These are phyloP conservation scores for Taxillus chinensis DNA, from an alignment of 164 flowering plant species.

Conservation along the genomic window DNA sequence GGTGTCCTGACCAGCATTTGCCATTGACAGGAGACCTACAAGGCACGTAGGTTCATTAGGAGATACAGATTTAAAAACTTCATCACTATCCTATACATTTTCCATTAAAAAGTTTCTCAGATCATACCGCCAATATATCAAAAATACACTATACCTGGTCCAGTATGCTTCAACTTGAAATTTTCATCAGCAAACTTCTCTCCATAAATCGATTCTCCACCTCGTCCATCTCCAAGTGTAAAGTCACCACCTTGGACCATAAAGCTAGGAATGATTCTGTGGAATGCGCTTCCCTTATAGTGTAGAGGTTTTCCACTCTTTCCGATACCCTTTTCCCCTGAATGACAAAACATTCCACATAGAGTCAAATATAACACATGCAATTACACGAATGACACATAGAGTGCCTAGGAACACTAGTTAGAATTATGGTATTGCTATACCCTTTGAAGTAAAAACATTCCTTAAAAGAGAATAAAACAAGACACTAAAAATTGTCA, in stretches of 20 bases:
- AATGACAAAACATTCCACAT: background rate
- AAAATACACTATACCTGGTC: conserved; percentile 55
- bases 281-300: conserved; percentile 83
- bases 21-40: conserved; percentile 83
- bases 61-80: background rate
- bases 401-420: too few relatives aligned
- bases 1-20: conserved; percentile 87
- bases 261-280: conserved; percentile 94
- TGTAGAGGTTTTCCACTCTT: conserved; percentile 88
- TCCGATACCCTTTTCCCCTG: conserved; percentile 88
- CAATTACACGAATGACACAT: too few relatives aligned
- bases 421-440: too few relatives aligned
- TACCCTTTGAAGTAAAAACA: too few relatives aligned
- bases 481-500: too few relatives aligned
- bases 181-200: conserved; percentile 89
- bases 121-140: background rate
- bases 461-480: too few relatives aligned
- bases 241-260: conserved; percentile 99
- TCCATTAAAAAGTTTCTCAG: background rate
- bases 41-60: background rate
- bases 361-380: too few relatives aligned
- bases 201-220: conserved; percentile 95
- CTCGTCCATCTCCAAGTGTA: conserved; percentile 86
- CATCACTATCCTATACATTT: background rate
- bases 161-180: conserved; percentile 92